These are phyloP conservation scores for Paecilomyces variotii DNA, from an alignment of 2,329 filamentous ascomycete species.

Conservation along the genomic window DNA sequence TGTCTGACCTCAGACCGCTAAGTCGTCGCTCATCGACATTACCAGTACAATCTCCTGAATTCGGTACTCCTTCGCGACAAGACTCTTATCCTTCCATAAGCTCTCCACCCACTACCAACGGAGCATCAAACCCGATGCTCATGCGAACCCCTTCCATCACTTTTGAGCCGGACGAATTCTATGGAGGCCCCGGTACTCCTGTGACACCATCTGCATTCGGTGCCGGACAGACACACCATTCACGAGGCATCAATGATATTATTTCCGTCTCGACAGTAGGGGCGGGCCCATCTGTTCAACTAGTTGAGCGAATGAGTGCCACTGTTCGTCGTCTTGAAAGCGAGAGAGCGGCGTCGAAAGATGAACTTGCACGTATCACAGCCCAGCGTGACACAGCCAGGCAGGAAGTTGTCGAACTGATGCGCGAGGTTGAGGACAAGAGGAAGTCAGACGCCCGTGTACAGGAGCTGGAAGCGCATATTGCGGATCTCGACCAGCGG, in stretches of 20 bases:
- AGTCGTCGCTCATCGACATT: constrained; percentile 34
- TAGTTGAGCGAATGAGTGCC: constrained; percentile 93
- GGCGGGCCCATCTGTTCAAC: constrained; percentile 84
- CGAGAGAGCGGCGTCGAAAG: constrained; percentile 80
- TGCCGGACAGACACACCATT: constrained; percentile 25
- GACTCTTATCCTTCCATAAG: constrained; percentile 31
- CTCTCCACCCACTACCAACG: constrained; percentile 20
- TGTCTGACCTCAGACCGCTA: constrained; percentile 27
- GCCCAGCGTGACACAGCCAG: constrained; percentile 86
- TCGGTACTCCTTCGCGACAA: constrained; percentile 37
- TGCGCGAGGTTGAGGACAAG: constrained; percentile 75
- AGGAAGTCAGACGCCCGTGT: constrained; percentile 54
- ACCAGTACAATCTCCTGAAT: constrained; percentile 27
- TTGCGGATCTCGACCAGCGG: constrained; percentile 62
- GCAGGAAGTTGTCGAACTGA: constrained; percentile 80
- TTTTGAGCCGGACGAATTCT: constrained; percentile 42
- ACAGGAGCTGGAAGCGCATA: constrained; percentile 57
- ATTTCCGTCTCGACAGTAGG: constrained; percentile 82
- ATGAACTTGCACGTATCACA: constrained; percentile 72
- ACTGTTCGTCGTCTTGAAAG: constrained; percentile 84
- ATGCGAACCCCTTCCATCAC: constrained; percentile 30
- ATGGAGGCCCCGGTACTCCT: constrained; percentile 25
- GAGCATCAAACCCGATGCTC: constrained; percentile 13
- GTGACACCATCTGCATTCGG: constrained; percentile 31
- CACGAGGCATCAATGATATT: constrained; percentile 69